Conservation (phyloP, 192 early-diverging fungal genomes). For the Helicostylum pulchrum region DNA sequence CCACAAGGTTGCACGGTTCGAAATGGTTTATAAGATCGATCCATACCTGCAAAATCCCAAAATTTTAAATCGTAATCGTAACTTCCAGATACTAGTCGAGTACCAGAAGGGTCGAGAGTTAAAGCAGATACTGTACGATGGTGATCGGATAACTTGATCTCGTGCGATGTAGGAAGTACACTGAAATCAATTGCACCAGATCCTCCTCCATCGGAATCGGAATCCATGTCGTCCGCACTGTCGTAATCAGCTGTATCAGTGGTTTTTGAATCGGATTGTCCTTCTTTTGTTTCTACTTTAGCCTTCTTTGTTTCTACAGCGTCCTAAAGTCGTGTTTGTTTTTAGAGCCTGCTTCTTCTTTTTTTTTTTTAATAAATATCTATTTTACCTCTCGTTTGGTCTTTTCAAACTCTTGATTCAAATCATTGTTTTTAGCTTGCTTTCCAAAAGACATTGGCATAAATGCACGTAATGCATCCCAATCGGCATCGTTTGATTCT, state of each 20-base stretch:
- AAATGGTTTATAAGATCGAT: conserved; percentile 69
- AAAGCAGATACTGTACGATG: conserved; percentile 71
- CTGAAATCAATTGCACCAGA: conserved; percentile 30
- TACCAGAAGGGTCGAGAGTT: conserved; percentile 78
- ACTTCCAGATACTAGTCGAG: conserved; percentile 73
- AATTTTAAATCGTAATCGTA: conserved; percentile 80
- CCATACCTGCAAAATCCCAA: conserved; percentile 95
- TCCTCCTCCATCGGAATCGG: conserved; percentile 32
- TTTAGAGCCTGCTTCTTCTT: background rate
- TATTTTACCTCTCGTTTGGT: conserved; percentile 35
- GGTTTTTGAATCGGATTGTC: conserved; percentile 8
- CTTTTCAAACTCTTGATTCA: conserved; percentile 28
- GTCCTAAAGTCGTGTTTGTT: background rate
- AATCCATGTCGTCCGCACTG: conserved; percentile 42
- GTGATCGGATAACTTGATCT: conserved; percentile 66
- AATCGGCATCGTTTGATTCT: conserved; percentile 31
- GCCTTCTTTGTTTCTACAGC: conserved; percentile 1
- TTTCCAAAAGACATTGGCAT: conserved; percentile 55
- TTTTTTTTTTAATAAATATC: no score
- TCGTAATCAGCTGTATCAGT: conserved; percentile 27
- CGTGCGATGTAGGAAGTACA: conserved; percentile 63
- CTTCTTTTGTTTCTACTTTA: background rate
- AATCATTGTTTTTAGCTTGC: conserved; percentile 31
- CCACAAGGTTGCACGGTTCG: conserved; percentile 74
- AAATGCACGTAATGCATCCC: conserved; percentile 41